Base-by-base conservation (phyloP, 192 early-diverging fungal genomes). In the Linnemannia exigua region DNA sequence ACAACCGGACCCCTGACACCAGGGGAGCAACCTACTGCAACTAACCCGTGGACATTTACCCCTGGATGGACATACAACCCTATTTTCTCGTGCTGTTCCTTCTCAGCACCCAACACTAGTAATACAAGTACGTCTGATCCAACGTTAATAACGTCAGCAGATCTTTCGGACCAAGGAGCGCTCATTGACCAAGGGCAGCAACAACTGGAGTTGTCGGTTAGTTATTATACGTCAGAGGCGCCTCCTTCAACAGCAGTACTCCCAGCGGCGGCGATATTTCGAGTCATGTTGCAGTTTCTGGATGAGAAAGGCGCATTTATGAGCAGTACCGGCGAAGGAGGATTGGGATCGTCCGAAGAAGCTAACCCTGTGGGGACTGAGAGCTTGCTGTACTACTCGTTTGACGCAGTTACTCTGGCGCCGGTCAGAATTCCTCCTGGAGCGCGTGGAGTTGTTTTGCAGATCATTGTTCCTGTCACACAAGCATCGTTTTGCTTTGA, bases 11-110 rank as follows among this genome's bases (percentile, higher is more conserved):
- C 84, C 5, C 47, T 86, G 48, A 77, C 78, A 35, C 44, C 73
- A 25, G 75, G n/a, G 0, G n/a, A n/a, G n/a, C n/a, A n/a, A n/a
- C 74, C 78, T 3, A 51, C 73, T 22, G n/a, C 46, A n/a, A n/a
- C 73, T 0, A 66, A 68, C 47, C 77, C 84, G 0, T 86, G 84
- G 84, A 80, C 84, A 37, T 67, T 46, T 54, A 86, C 84, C 47
- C 78, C 84, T 54, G 84, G 84, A 19, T 86, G 84, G 84, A 61
- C 48, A 2, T 86, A 77, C 50, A 86, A 86, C 41, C 84, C 84
- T 12, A 72, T 86, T 35, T 86, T 86, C 44, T 76, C 79, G 0
- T 86, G 84, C 19, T 86, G 78, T 28, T 76, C 84, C 48, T 86
- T 77, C 28, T 44, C 79, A 5, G n/a, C 19, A 3, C 25, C 54